Base-by-base conservation (phyloP, 106 monocot species). In the Allium sativum region DNA sequence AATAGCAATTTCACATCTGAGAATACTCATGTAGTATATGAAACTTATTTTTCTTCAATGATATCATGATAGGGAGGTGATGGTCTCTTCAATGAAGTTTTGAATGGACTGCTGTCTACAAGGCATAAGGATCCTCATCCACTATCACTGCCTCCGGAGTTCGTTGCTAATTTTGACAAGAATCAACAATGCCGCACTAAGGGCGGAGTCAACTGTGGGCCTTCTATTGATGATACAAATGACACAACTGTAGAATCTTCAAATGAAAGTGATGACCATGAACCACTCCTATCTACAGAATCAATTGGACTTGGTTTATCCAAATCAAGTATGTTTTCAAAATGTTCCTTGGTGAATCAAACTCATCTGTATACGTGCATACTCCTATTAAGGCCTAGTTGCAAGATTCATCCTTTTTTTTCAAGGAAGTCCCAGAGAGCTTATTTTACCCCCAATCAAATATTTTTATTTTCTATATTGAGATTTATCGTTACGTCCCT, bases 1-100 rank as follows among this genome's bases (percentile, higher is more conserved):
- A 31, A 31, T 31, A 31, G 4, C 31, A 31, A 31, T 31, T 31
- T 31, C 31, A 31, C 31, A 31, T 31, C 31, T 31, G 31, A 31
- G 31, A 31, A 31, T 31, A 31, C 31, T 3, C 31, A 2, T 31
- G 2, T 31, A 31, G 31, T 31, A 31, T 3, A 0, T 31, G 31
- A 31, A 31, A 31, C 5, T 31, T 31, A 1, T 31, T 31, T 31
- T 31, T 31, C 0, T 31, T 48, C 8, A 13, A 45, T 48, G 4
- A 22, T 69, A 14, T 52, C 51, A 15, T 59, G 18, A 31, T 73
- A 93, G 93, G 93, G 93, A 9, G 93, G 93, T 57, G 93, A 93
- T 74, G 93, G 93, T 59, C 71, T 93, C 59, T 93, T 93, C 65
- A 89, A 88, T 81, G 93, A 89, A 93, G 73, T 86, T 78, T 66